Base-by-base conservation (phyloP, 768 basidiomycete genomes). In the Tephrocybe sp. region DNA sequence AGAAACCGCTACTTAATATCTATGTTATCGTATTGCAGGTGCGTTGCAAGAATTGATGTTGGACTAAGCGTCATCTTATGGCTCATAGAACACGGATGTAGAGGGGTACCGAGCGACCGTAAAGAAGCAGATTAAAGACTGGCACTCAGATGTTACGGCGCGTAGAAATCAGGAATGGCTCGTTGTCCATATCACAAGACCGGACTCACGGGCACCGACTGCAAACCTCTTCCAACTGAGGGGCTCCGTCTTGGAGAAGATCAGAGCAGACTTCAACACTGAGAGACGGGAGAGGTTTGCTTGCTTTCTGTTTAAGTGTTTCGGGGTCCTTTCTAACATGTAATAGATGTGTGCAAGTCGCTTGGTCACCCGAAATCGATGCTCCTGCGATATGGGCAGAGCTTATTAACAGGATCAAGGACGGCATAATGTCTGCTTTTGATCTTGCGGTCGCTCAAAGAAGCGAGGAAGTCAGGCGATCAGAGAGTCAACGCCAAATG, bases 111-210 rank as follows among this genome's bases (percentile, higher is more conserved):
- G 85, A 61, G 77, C 76, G 21, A 77, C 80, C 0, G 78, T 89
- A 17, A 88, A 85, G 63, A 89, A 86, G 56, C 91, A 96, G 65
- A 88, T 98, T 57, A 90, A 90, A 59, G 93, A 98, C 53, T 99
- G 97, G 97, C 86, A 91, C 52, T 73, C 75, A 2, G 65, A 76
- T 2, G 72, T 93, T 32, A 68, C 75, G 21, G 69, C 81, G 39
- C 77, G 85, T 57, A 93, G 85, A 70, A 85, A 90, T 61, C 92
- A 94, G 65, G 96, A 97, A 70, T 97, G 95, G 90, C 72, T 98
- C 48, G 88, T 98, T 54, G 74, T 96, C 6, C 88, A 97, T 58
- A 81, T 98, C 42, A 81, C 92, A 40, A 79, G 84, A 37, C 84
- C 88, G 12, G 88, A 92, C 62, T 68, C 77, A 15, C 81, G 81